These are phyloP conservation scores for Papiliotrema fonsecae DNA, from an alignment of 1,284 basidiomycete genomes.

Conservation along the genomic window DNA sequence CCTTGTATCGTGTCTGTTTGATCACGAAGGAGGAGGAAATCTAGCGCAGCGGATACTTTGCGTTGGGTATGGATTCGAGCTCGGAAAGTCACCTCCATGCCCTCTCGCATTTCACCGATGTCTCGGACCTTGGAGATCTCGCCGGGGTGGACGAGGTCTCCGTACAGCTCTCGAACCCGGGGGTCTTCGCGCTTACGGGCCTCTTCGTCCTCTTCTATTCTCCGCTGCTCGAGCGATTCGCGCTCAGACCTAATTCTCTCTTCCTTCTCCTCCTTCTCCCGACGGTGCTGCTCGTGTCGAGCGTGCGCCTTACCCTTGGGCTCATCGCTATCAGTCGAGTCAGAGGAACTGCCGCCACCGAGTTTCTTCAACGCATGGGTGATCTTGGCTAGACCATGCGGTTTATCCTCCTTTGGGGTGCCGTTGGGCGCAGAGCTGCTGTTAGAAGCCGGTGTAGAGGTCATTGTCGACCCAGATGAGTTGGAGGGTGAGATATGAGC, in stretches of 20 bases:
- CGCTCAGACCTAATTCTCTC: constrained; percentile 8
- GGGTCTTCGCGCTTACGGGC: constrained; percentile 4
- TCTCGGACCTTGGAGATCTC: constrained; percentile 17
- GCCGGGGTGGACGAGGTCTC: constrained; percentile 10
- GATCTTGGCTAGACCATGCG: constrained; percentile 6
- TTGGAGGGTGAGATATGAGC: not conserved
- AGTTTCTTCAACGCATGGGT: not conserved
- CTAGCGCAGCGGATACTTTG: constrained; percentile 46
- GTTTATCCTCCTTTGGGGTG: not conserved
- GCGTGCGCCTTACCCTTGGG: constrained; percentile 7
- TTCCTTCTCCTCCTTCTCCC: constrained; percentile 16
- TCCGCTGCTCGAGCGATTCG: constrained; percentile 5
- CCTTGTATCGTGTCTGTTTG: constrained; percentile 51
- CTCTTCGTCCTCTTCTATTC: constrained; percentile 9
- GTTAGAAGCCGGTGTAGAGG: too few relatives aligned
- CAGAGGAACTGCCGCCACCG: not conserved
- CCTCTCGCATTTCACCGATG: constrained; percentile 16
- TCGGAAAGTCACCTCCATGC: constrained; percentile 24
- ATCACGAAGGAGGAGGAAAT: constrained; percentile 52
- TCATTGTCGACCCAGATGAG: not conserved
- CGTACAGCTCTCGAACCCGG: constrained; percentile 15
- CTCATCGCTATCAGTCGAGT: not conserved
- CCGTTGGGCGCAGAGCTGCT: not conserved
- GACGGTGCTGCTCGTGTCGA: constrained; percentile 9
- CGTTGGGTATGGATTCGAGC: constrained; percentile 27